These are phyloP conservation scores for Lepidopterella palustris DNA, from an alignment of 495 filamentous ascomycete genomes.

Conservation along the genomic window DNA sequence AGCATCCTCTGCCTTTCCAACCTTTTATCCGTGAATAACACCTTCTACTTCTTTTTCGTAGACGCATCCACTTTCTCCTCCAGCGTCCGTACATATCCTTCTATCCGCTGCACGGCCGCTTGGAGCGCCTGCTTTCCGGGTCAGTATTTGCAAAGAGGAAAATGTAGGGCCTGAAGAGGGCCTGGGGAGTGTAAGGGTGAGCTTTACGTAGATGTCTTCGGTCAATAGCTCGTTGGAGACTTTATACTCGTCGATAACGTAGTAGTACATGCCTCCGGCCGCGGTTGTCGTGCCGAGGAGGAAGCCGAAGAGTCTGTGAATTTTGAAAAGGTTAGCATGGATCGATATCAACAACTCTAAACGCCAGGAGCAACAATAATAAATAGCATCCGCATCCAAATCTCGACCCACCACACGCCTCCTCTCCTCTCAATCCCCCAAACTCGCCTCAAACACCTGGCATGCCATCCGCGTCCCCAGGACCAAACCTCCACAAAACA, in stretches of 20 bases:
- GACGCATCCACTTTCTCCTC: conserved; percentile 74
- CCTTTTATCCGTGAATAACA: neutral
- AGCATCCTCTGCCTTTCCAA: no score
- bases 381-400: no score
- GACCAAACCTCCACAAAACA: neutral
- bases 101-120: conserved; percentile 75
- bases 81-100: conserved; percentile 70
- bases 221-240: conserved; percentile 89
- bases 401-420: no score
- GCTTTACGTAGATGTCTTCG: conserved; percentile 90
- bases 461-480: neutral
- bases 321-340: no score
- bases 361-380: no score
- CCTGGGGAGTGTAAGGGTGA: no score
- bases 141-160: neutral
- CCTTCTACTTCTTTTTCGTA: conserved; percentile 52
- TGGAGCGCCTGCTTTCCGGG: conserved; percentile 65
- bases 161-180: no score
- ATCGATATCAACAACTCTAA: no score
- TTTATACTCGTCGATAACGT: conserved; percentile 86
- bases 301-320: conserved; percentile 85
- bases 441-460: no score
- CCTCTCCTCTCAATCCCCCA: no score
- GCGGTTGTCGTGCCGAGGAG: conserved; percentile 76
- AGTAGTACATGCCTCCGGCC: conserved; percentile 79